Evolutionary conservation across 2,329 filamentous ascomycete genomes (phyloP).

Genomic region (Gremmenia infestans): DNA sequence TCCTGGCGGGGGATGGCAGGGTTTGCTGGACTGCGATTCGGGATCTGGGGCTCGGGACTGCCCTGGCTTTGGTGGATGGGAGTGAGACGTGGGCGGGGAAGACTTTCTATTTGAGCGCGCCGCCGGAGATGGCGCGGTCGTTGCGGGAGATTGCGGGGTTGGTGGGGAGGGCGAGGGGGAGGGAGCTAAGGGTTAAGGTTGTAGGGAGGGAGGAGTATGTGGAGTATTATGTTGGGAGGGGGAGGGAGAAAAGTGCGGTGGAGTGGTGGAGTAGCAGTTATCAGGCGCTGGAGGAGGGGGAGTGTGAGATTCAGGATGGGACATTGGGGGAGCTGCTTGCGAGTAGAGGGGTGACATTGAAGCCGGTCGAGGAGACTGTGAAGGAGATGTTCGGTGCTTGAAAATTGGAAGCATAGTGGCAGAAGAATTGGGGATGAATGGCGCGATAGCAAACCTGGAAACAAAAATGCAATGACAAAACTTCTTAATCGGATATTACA

Average conservation of each 20-base stretch:
- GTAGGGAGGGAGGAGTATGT: constrained; percentile 20
- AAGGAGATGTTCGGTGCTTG: constrained; percentile 13
- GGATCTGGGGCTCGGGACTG: constrained; percentile 22
- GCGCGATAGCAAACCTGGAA: background rate
- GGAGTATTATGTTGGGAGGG: constrained; percentile 17
- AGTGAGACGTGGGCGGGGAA: constrained; percentile 13
- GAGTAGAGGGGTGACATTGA: constrained; percentile 8
- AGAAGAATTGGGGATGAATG: background rate
- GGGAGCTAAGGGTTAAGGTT: constrained; percentile 12
- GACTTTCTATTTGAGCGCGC: constrained; percentile 17
- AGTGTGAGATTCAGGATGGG: constrained; percentile 20
- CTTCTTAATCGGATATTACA: too few relatives aligned
- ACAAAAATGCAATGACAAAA: background rate
- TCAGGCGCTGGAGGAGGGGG: constrained; percentile 16
- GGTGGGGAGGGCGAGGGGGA: constrained; percentile 12
- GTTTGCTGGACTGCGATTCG: constrained; percentile 23
- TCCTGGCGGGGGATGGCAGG: constrained; percentile 24
- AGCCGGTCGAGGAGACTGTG: constrained; percentile 19
- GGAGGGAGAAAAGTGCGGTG: constrained; percentile 11
- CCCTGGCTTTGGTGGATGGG: constrained; percentile 17
- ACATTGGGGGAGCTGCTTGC: constrained; percentile 18
- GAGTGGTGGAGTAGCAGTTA: constrained; percentile 24
- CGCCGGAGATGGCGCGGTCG: constrained; percentile 1
- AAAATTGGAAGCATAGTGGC: background rate
- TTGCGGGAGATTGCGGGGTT: constrained; percentile 19